A percentile compares a stretch with the other conserved stretches of the same genome.
These are phyloP conservation scores for Penicillium riverlandense DNA, from an alignment of 495 filamentous ascomycete species.

Conservation along the genomic window DNA sequence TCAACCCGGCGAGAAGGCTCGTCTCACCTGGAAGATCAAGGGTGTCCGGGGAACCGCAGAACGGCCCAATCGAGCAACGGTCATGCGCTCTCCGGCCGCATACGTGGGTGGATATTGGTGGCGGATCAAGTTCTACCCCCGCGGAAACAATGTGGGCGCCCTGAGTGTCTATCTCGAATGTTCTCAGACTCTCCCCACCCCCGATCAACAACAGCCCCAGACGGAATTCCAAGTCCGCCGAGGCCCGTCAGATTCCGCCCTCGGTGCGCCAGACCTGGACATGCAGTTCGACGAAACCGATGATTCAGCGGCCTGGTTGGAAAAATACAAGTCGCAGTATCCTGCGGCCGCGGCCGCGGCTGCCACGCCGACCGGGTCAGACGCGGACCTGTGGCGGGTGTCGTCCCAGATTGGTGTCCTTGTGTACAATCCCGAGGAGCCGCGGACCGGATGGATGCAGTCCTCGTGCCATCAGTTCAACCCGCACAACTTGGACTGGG, in stretches of 20 bases:
- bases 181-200: slow-evolving; percentile 36
- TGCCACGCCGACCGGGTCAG: background rate
- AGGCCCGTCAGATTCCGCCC: slow-evolving; percentile 20
- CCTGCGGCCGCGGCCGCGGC: slow-evolving; percentile 10
- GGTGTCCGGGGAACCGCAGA: slow-evolving; percentile 56
- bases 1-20: slow-evolving; percentile 40
- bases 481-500: slow-evolving; percentile 54
- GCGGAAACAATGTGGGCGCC: slow-evolving; percentile 55
- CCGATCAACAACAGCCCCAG: slow-evolving; percentile 30
- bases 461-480: slow-evolving; percentile 55
- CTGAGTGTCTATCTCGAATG: slow-evolving; percentile 60
- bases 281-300: slow-evolving; percentile 20
- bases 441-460: slow-evolving; percentile 50
- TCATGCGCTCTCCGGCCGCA: slow-evolving; percentile 55
- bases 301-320: slow-evolving; percentile 23
- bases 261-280: slow-evolving; percentile 26
- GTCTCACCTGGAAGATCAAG: slow-evolving; percentile 54
- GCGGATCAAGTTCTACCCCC: slow-evolving; percentile 64
- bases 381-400: slow-evolving; percentile 32
- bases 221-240: slow-evolving; percentile 31
- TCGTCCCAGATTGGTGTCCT: slow-evolving; percentile 58
- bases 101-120: slow-evolving; percentile 58
- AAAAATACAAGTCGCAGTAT: slow-evolving; percentile 28
- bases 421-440: slow-evolving; percentile 60
- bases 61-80: slow-evolving; percentile 47